phyloP scores from a whole-genome alignment of 2,329 filamentous ascomycete species.

The Coniochaeta prunicola region DNA sequence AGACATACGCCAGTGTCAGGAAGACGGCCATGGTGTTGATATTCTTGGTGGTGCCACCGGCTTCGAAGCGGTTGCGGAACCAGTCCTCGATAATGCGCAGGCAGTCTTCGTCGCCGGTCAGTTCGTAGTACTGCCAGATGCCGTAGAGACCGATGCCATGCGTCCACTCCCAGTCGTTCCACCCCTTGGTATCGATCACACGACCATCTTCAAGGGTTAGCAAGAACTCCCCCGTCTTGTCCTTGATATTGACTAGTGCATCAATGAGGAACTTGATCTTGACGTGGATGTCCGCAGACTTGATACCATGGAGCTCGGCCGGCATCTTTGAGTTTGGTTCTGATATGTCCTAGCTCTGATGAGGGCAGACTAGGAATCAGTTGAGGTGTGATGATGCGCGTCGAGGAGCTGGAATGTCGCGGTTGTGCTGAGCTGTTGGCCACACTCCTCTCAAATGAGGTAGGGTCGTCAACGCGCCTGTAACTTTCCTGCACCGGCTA shows the following conservation, averaged over 20 bases:
- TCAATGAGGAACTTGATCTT: constrained; percentile 61
- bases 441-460: neutral
- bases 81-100: constrained; percentile 64
- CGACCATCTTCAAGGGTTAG: constrained; percentile 64
- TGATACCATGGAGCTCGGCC: constrained; percentile 35
- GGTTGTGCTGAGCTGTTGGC: neutral
- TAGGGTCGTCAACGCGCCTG: neutral
- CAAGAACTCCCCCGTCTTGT: constrained; percentile 67
- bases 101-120: constrained; percentile 55
- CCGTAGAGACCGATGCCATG: constrained; percentile 76
- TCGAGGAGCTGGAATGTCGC: neutral
- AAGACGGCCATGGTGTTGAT: constrained; percentile 82
- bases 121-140: constrained; percentile 72
- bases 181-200: constrained; percentile 77
- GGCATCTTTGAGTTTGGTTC: constrained; percentile 24
- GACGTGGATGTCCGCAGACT: constrained; percentile 38
- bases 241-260: constrained; percentile 71
- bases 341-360: neutral
- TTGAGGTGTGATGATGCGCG: neutral
- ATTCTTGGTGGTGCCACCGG: constrained; percentile 72
- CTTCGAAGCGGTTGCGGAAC: constrained; percentile 62
- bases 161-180: constrained; percentile 80
- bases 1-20: constrained; percentile 68
- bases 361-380: neutral
- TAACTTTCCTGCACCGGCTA: neutral